These are phyloP conservation scores for Phytopythium oedochilum DNA, from an alignment of 352 stramenopile species.

Conservation along the genomic window DNA sequence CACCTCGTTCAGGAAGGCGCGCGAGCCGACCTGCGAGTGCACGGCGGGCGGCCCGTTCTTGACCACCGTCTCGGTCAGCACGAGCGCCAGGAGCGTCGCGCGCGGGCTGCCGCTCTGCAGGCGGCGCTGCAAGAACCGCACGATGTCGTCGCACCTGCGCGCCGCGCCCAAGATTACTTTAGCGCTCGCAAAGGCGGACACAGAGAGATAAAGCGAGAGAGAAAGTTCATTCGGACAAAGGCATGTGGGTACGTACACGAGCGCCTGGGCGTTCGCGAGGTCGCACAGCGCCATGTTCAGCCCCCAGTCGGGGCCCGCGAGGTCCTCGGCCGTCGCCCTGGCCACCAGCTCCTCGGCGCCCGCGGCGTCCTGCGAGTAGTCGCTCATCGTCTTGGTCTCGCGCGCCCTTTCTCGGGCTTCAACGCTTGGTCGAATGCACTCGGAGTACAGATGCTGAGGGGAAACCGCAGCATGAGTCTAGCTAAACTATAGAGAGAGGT, in stretches of 20 bases:
- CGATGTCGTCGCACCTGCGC: conserved; percentile 51
- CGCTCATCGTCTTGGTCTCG: conserved; percentile 18
- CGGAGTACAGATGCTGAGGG: too few species aligned
- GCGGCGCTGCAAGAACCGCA: conserved; percentile 47
- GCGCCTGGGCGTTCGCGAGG: conserved; percentile 43
- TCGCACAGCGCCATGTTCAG: conserved; percentile 76
- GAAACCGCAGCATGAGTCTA: too few species aligned
- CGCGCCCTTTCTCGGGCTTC: conserved; percentile 1
- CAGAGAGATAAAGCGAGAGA: not conserved
- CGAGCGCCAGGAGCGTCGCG: conserved; percentile 41
- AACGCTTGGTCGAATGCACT: too few species aligned
- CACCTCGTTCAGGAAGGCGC: conserved; percentile 65
- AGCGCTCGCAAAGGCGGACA: not conserved
- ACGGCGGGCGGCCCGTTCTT: conserved; percentile 69
- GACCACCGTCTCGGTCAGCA: conserved; percentile 68
- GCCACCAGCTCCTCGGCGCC: conserved; percentile 44
- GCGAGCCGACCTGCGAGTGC: conserved; percentile 48
- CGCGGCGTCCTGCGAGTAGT: conserved; percentile 32
- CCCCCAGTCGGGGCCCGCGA: conserved; percentile 56
- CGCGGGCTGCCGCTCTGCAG: conserved; percentile 49
- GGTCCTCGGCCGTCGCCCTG: conserved; percentile 45
- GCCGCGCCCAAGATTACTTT: not conserved
- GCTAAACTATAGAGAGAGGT: too few species aligned
- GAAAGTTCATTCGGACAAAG: too few species aligned
- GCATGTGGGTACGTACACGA: conserved; percentile 38